Evolutionary conservation across 208 protist genomes (phyloP).

Genomic region (Angomonas deanei): DNA sequence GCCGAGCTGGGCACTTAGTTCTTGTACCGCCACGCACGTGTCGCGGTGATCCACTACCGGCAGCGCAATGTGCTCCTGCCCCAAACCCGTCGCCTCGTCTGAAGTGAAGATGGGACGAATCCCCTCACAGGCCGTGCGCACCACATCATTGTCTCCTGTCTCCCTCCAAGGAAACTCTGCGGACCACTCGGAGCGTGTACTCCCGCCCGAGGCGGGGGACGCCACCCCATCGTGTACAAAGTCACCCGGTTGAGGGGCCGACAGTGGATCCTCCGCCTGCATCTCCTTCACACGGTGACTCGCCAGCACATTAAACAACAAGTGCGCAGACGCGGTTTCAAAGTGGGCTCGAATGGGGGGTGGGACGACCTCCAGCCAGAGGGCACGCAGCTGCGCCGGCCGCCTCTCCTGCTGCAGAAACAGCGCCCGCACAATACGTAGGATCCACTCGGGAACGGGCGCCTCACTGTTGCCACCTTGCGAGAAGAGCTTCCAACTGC

Average conservation of each 20-base stretch:
- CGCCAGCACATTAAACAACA: slow-evolving; percentile 75
- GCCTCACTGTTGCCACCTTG: neutral
- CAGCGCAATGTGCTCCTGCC: slow-evolving; percentile 21
- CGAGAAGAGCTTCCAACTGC: neutral
- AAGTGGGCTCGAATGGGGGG: slow-evolving; percentile 20
- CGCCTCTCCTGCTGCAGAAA: slow-evolving; percentile 48
- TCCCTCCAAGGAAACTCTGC: no score
- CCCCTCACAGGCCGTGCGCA: neutral
- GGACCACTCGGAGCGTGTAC: no score
- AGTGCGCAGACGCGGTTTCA: slow-evolving; percentile 17
- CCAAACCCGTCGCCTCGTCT: slow-evolving; percentile 18
- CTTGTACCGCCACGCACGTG: slow-evolving; percentile 8
- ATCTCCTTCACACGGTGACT: slow-evolving; percentile 51
- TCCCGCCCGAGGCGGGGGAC: no score
- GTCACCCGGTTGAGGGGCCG: slow-evolving; percentile 42
- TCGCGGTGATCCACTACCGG: slow-evolving; percentile 12
- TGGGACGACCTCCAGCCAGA: slow-evolving; percentile 38
- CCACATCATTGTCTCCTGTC: no score
- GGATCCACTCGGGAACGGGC: slow-evolving; percentile 14
- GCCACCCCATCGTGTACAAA: no score
- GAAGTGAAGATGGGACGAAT: slow-evolving; percentile 14
- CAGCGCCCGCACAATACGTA: slow-evolving; percentile 15
- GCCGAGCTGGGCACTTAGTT: slow-evolving; percentile 17
- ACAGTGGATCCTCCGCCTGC: slow-evolving; percentile 8
- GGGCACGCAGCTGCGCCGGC: slow-evolving; percentile 36